Conservation (phyloP, 148 eudicot genomes). For the Talinum fruticosum region DNA sequence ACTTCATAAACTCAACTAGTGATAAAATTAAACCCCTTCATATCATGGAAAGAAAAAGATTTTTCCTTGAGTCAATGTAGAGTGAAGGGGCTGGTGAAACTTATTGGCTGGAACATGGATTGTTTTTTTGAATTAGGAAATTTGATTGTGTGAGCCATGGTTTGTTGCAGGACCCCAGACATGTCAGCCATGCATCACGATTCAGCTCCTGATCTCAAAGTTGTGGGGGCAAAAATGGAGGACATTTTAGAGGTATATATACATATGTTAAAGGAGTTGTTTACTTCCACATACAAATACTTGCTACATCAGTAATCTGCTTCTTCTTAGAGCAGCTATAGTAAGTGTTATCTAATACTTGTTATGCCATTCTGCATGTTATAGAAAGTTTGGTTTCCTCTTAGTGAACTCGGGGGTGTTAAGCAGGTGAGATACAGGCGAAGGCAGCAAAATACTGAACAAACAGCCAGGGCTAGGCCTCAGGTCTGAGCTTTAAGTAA, state of each 20-base stretch:
- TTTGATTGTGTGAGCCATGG: neutral
- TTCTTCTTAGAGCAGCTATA: no score
- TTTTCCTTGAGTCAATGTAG: no score
- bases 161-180: slow-evolving; percentile 63
- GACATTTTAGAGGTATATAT: slow-evolving; percentile 55
- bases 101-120: no score
- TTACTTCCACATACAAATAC: no score
- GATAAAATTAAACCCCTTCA: neutral
- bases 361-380: no score
- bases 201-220: slow-evolving; percentile 60
- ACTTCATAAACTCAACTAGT: neutral
- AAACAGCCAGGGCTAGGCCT: neutral
- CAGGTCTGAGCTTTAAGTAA: neutral
- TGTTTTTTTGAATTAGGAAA: neutral
- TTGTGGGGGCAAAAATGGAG: slow-evolving; percentile 56
- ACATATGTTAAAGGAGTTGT: no score
- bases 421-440: no score
- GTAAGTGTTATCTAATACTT: no score
- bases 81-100: no score
- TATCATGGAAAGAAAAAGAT: neutral
- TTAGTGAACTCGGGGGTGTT: no score
- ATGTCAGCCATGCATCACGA: slow-evolving; percentile 95
- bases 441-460: no score
- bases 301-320: no score
- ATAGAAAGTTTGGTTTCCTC: neutral